Evolutionary conservation across 1,284 basidiomycete species (phyloP), one percentile per base, ranked within the genome.

Genomic region (Exobasidium rhododendri): DNA sequence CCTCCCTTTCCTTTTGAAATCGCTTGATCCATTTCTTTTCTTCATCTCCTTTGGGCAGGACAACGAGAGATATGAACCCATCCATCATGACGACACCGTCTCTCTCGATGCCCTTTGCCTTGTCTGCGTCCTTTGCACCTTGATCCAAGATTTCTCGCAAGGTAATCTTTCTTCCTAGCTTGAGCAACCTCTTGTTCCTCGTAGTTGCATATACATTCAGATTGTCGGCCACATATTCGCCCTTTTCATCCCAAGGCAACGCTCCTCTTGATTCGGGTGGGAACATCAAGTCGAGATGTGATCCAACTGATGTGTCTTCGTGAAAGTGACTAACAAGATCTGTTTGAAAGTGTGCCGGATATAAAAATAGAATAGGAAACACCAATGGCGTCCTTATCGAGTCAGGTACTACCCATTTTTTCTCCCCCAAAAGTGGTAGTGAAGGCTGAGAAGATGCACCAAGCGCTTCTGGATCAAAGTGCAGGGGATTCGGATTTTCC

Each of bases 361-460:
- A 97, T 64, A 97, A 84, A 80, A 97, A 88, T 82, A 96, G 90
- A 22, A 90, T 87, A 3, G 94, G 93, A 75, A 96, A 83, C 63
- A 94, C 82, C 56, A 97, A 82, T 0, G 89, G 86, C 76, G 82
- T 89, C 77, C 75, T 69, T 31, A 79, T 70, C 13, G 66, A 61
- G 47, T 79, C 77, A 0, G 76, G 76, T 3, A 71, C 54, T 0
- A 26, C 35, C 74, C 76, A 79, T 13, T 49, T 30, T 28, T 43
- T 24, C 7, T 31, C 49, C 28, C 13, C 47, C 26, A 50, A 24
- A 14, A 80, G 61, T 0, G 78, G 73, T 28, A 79, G 53, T 0
- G 64, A 32, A 6, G 58, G 58, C 17, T 64, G 63, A 0, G 75
- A 77, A 30, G 55, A 46, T 22, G 71, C 49, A 1, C 74, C 75